Conservation (phyloP, 2,329 filamentous ascomycete species). For the Tolypocladium album region DNA sequence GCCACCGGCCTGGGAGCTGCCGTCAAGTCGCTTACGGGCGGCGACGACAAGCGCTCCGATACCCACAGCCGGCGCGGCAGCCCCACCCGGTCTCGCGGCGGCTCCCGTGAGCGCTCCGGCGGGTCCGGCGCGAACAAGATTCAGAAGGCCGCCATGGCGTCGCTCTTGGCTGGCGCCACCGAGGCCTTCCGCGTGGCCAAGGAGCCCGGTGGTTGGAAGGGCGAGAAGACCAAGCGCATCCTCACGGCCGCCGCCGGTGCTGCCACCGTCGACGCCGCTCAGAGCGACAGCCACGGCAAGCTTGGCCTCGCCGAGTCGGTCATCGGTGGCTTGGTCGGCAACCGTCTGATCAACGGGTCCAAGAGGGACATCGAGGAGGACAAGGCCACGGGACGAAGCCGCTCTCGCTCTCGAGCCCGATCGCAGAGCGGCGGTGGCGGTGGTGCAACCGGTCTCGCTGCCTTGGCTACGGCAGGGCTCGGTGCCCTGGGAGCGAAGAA, state of each 20-base stretch:
- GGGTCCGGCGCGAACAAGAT: conserved; percentile 46
- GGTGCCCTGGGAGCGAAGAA: conserved; percentile 54
- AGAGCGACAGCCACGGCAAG: conserved; percentile 67
- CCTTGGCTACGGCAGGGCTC: conserved; percentile 50
- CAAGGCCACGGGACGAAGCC: conserved; percentile 49
- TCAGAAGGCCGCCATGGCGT: conserved; percentile 83
- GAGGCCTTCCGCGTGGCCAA: conserved; percentile 88
- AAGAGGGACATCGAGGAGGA: conserved; percentile 55
- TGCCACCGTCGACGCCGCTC: conserved; percentile 71
- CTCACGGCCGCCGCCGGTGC: conserved; percentile 80
- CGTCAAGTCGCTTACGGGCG: conserved; percentile 47
- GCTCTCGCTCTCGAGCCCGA: conserved; percentile 56
- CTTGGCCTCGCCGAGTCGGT: conserved; percentile 78
- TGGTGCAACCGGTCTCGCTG: conserved; percentile 44
- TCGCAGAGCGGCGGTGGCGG: conserved; percentile 36
- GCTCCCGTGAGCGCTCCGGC: conserved; percentile 44
- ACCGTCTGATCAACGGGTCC: conserved; percentile 74
- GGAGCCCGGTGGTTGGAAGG: conserved; percentile 80
- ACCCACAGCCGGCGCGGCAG: conserved; percentile 39
- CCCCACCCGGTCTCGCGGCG: conserved; percentile 32
- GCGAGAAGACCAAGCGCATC: conserved; percentile 83
- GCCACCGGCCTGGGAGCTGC: conserved; percentile 52
- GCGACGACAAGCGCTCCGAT: conserved; percentile 26
- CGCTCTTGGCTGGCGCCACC: conserved; percentile 77
- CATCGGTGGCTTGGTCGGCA: conserved; percentile 77